phyloP scores from a whole-genome alignment of 495 filamentous ascomycete species.

The Penicillium subrubescens region DNA sequence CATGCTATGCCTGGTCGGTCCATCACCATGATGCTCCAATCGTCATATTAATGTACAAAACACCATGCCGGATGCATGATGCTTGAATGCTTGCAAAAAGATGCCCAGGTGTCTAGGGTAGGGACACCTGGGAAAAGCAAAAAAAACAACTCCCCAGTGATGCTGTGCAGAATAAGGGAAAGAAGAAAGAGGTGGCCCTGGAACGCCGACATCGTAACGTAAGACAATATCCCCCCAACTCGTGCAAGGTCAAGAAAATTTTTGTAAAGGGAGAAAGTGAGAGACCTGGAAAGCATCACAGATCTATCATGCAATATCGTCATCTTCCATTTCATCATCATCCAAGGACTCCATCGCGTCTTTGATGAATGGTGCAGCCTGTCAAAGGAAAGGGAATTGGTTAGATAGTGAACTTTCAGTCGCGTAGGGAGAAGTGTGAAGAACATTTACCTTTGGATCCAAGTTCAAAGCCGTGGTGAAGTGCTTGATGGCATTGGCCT shows the following conservation, averaged over 20 bases:
- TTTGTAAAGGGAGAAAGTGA: constrained; percentile 10
- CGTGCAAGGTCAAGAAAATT: constrained; percentile 8
- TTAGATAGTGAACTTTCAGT: constrained; percentile 10
- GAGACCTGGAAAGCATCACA: constrained; percentile 21
- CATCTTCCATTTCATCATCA: constrained; percentile 79
- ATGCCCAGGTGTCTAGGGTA: constrained; percentile 22
- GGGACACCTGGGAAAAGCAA: constrained; percentile 25
- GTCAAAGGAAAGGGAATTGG: constrained; percentile 23
- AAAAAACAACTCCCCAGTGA: constrained; percentile 42
- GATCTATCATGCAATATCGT: constrained; percentile 49
- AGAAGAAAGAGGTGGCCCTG: constrained; percentile 9
- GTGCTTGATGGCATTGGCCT: constrained; percentile 79
- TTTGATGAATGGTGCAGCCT: constrained; percentile 92
- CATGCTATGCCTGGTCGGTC: constrained; percentile 16
- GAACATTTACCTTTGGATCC: constrained; percentile 81
- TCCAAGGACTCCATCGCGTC: constrained; percentile 88
- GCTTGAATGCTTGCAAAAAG: constrained; percentile 21
- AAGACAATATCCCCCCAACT: constrained; percentile 15
- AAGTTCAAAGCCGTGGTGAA: constrained; percentile 93
- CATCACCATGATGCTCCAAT: constrained; percentile 16
- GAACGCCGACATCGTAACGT: constrained; percentile 30
- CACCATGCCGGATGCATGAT: constrained; percentile 35
- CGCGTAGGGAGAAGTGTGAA: not conserved
- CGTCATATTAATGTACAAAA: constrained; percentile 49
- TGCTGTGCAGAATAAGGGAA: constrained; percentile 37